Evolutionary conservation across 192 early-diverging fungal genomes (phyloP).

Genomic region (Rhizophlyctis rosea): DNA sequence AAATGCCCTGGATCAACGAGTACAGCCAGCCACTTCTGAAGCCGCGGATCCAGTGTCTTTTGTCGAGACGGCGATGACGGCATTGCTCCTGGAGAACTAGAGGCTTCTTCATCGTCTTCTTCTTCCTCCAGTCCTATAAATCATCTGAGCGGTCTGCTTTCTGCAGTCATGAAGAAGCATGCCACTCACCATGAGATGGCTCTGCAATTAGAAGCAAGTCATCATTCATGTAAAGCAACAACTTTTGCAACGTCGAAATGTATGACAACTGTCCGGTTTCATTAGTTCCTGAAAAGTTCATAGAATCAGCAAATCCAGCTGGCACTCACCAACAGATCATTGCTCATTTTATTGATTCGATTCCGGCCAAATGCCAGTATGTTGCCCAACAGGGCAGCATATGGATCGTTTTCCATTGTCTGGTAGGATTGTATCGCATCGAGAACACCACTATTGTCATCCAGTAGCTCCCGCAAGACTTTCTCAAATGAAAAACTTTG

Average conservation of each 20-base stretch:
- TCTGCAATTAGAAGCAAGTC: too few species aligned
- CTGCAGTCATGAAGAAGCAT: too few species aligned
- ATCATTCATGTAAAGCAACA: too few species aligned
- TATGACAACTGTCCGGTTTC: too few species aligned
- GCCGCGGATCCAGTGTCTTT: slow-evolving; percentile 34
- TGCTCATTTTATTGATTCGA: slow-evolving; percentile 11
- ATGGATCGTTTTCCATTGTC: slow-evolving; percentile 13
- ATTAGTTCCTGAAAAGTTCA: too few species aligned
- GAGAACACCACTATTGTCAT: background rate
- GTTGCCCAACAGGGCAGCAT: slow-evolving; percentile 42
- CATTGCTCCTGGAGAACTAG: background rate
- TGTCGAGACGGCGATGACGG: background rate
- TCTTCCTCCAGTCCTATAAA: too few species aligned
- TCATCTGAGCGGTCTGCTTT: too few species aligned
- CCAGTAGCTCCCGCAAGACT: slow-evolving; percentile 19
- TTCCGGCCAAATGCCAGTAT: slow-evolving; percentile 36
- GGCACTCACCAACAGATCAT: background rate
- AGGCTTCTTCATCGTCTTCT: slow-evolving; percentile 26
- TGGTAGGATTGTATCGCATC: background rate
- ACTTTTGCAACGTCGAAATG: slow-evolving; percentile 27
- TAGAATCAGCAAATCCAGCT: too few species aligned
- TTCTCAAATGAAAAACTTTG: slow-evolving; percentile 38
- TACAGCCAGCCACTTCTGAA: slow-evolving; percentile 38
- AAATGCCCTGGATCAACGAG: slow-evolving; percentile 39
- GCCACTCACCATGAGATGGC: too few species aligned